Evolutionary conservation across 2,329 filamentous ascomycete genomes (phyloP).

Genomic region (Diplodia sapinea): DNA sequence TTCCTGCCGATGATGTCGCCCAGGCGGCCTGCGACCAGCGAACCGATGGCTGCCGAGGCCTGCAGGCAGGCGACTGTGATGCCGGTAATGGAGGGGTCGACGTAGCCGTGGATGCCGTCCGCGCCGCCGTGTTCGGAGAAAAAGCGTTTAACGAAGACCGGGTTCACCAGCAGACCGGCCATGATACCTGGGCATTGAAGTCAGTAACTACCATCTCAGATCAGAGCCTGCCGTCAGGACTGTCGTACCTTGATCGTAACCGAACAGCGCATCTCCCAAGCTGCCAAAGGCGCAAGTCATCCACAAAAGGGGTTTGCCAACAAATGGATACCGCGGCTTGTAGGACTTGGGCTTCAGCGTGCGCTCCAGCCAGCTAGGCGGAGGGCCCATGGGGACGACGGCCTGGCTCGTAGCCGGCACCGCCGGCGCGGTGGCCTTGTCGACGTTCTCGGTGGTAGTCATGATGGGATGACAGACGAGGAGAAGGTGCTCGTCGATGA

Average conservation of each 20-base stretch:
- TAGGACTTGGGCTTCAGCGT: conserved; percentile 47
- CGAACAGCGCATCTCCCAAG: conserved; percentile 51
- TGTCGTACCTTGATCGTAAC: conserved; percentile 50
- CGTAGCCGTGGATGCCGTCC: conserved; percentile 40
- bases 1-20: conserved; percentile 48
- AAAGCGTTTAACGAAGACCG: conserved; percentile 49
- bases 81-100: conserved; percentile 49
- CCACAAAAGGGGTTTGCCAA: conserved; percentile 45
- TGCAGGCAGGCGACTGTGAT: conserved; percentile 48
- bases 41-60: conserved; percentile 45
- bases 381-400: conserved; percentile 33
- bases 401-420: conserved; percentile 16
- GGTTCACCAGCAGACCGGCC: conserved; percentile 50
- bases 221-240: background rate
- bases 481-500: background rate
- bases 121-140: conserved; percentile 48
- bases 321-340: conserved; percentile 48
- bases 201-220: conserved; percentile 15
- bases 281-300: conserved; percentile 51
- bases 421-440: conserved; percentile 33
- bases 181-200: conserved; percentile 45
- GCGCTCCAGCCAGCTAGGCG: conserved; percentile 43
- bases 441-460: background rate
- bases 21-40: conserved; percentile 45
- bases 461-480: background rate